Evolutionary conservation across 2,329 filamentous ascomycete species (phyloP).

Genomic region (Xenoacremonium recifei): DNA sequence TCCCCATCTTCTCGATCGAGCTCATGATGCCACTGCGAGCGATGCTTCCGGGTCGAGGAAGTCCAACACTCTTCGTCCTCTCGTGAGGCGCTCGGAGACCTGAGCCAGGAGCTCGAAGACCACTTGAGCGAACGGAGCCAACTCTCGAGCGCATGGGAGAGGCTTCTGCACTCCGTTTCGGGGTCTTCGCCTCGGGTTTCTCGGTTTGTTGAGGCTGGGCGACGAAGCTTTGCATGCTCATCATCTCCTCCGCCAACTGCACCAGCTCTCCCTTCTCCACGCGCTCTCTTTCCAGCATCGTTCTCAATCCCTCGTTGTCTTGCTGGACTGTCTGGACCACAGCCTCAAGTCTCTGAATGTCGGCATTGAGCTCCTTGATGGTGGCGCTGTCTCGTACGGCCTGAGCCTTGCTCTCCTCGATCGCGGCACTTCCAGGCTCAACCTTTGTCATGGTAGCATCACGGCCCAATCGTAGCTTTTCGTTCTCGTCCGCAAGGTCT

Average conservation of each 20-base stretch:
- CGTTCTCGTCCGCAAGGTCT: constrained; percentile 70
- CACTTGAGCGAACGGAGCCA: constrained; percentile 55
- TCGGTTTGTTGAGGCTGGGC: constrained; percentile 18
- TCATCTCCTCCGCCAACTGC: constrained; percentile 79
- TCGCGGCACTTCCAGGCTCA: constrained; percentile 43
- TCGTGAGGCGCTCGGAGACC: constrained; percentile 44
- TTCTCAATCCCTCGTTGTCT: constrained; percentile 65
- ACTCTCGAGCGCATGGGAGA: constrained; percentile 32
- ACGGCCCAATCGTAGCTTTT: constrained; percentile 64
- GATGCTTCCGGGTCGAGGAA: constrained; percentile 49
- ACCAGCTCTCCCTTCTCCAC: constrained; percentile 84
- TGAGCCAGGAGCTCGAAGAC: constrained; percentile 60
- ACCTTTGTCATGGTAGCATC: constrained; percentile 65
- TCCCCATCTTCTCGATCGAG: constrained; percentile 86
- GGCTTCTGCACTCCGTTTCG: constrained; percentile 21
- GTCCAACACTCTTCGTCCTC: constrained; percentile 43
- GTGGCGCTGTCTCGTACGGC: constrained; percentile 66
- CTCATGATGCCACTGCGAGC: constrained; percentile 72
- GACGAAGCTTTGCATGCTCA: constrained; percentile 60
- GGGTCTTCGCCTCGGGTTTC: constrained; percentile 31
- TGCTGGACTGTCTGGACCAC: constrained; percentile 68
- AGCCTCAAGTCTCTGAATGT: constrained; percentile 71
- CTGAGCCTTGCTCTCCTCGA: constrained; percentile 52
- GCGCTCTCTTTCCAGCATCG: constrained; percentile 69
- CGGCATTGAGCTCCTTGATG: constrained; percentile 68